Base-by-base conservation (phyloP, 2,329 filamentous ascomycete species). In the Lachnellula cervina region DNA sequence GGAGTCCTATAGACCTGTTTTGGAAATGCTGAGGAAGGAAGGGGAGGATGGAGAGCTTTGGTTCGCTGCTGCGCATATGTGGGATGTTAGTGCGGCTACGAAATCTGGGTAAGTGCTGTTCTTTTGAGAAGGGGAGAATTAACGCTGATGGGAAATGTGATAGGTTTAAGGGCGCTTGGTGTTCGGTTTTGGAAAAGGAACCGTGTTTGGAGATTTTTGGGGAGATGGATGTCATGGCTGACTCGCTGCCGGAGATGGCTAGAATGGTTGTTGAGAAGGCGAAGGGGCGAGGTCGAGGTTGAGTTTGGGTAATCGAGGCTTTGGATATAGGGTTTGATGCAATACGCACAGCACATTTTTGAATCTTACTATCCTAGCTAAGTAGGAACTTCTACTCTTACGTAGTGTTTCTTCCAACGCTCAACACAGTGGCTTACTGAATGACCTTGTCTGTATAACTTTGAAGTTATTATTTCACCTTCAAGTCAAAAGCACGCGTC, bases 21-120 rank as follows among this genome's bases (percentile, higher is more conserved):
- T 0, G 66, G 75, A 5, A 72, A 64, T 28, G 74, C 77, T 0
- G 83, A 83, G 60, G 62, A 67, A 58, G 70, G n/a, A 67, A 64
- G 50, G 74, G 81, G 53, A 45, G 9, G 28, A 72, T 61, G 62
- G 57, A 42, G 69, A 76, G 58, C 73, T 73, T 46, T 83, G 80
- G 80, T 83, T 82, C 64, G 80, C 79, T 0, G 80, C 81, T 1
- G 80, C 79, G 25, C 81, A 83, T 68, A 78, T 79, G 73, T 83
- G 80, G 81, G 80, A 84, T 70, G 79, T 80, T 1, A 73, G 74
- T 17, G 77, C 79, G 3, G 80, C 80, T 6, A 14, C 5, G 13
- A 38, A n/a, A n/a, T 14, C 13, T 9, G 72, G 71, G 48, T 72
- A 71, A 52, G 73, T 38, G 2, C n/a, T 38, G n/a, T 38, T 21